A percentile compares a stretch with the other conserved stretches of the same genome.
Conservation (phyloP, 257 asterid species). For the Handroanthus guayacan region DNA sequence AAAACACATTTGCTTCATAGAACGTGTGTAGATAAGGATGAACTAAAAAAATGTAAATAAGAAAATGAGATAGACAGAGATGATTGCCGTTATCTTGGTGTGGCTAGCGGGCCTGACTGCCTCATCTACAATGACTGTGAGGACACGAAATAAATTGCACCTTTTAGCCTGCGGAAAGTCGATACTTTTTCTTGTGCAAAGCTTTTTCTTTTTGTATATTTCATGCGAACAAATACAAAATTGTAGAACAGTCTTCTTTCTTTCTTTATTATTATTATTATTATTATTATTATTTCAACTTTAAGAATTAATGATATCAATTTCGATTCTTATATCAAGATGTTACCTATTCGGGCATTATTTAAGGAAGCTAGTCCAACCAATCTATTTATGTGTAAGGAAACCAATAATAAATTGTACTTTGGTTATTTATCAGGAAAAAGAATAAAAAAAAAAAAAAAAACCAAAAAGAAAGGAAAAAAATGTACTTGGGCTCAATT, state of each 20-base stretch:
- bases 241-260: neutral
- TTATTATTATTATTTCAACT: neutral
- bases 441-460: too few species aligned
- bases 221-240: slow-evolving; percentile 1
- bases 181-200: neutral
- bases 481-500: too few species aligned
- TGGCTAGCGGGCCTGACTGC: neutral
- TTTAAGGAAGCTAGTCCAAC: too few species aligned
- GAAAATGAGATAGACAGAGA: neutral
- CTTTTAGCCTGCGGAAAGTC: slow-evolving; percentile 38
- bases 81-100: neutral
- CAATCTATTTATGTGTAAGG: too few species aligned
- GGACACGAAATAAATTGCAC: slow-evolving; percentile 25
- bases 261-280: neutral
- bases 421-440: too few species aligned
- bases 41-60: neutral
- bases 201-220: slow-evolving; percentile 20
- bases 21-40: too few species aligned
- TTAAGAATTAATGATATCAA: too few species aligned
- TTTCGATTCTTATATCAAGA: too few species aligned
- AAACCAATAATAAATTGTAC: too few species aligned
- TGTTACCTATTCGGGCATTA: too few species aligned
- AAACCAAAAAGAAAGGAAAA: too few species aligned
- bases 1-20: too few species aligned
- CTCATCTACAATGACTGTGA: slow-evolving; percentile 38